phyloP scores from a whole-genome alignment of 208 protist species.

The Trypanosoma avium region DNA sequence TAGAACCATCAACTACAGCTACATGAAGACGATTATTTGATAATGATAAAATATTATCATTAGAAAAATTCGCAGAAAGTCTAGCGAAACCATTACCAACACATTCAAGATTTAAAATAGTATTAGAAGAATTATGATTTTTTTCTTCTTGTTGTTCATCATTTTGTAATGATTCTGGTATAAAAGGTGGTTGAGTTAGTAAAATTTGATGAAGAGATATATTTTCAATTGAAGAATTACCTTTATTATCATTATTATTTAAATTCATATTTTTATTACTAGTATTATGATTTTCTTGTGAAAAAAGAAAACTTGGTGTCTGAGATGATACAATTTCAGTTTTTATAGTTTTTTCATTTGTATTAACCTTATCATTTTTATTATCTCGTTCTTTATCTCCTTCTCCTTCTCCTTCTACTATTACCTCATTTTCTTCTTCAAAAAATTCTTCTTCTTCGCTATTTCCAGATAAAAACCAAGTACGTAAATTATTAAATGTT shows the following conservation, averaged over 20 bases:
- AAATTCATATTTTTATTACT: neutral
- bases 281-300: neutral
- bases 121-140: neutral
- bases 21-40: conserved; percentile 32
- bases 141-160: neutral
- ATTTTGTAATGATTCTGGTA: neutral
- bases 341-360: neutral
- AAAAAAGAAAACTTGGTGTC: conserved; percentile 26
- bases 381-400: too few species aligned
- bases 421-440: neutral
- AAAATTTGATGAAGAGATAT: conserved; percentile 40
- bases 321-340: neutral
- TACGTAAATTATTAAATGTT: conserved; percentile 10
- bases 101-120: conserved; percentile 8
- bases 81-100: conserved; percentile 8
- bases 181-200: conserved; percentile 33
- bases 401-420: conserved; percentile 1
- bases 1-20: conserved; percentile 41
- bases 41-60: neutral
- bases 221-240: neutral
- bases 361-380: neutral
- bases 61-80: conserved; percentile 3
- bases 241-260: neutral
- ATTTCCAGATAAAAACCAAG: conserved; percentile 11
- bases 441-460: conserved; percentile 4